Evolutionary conservation across 371 early-diverging fungal species (phyloP).

Genomic region (Mortierella sp.): DNA sequence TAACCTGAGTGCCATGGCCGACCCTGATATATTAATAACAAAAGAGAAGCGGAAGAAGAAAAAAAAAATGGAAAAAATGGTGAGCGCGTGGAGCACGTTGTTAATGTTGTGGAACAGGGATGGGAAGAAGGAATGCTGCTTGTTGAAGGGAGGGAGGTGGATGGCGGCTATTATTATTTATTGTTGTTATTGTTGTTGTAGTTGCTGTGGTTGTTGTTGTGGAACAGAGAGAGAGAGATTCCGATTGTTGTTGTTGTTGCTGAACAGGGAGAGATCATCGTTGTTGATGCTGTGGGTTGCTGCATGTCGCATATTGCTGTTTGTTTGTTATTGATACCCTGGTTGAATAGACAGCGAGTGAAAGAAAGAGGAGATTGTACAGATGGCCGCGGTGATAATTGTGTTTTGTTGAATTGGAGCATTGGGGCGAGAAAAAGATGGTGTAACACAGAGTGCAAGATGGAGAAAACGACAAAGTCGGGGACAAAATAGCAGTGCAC

Average conservation of each 20-base stretch:
- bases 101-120: background rate
- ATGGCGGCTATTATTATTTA: too few species aligned
- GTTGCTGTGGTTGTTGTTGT: too few species aligned
- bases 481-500: background rate
- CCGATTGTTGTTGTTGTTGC: too few species aligned
- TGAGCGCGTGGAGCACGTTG: slow-evolving; percentile 13
- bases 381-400: background rate
- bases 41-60: background rate
- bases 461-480: background rate
- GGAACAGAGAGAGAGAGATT: too few species aligned
- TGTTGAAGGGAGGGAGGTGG: background rate
- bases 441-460: slow-evolving; percentile 7
- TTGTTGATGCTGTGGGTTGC: too few species aligned
- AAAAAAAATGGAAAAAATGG: background rate
- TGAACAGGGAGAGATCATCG: too few species aligned
- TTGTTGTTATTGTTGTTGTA: too few species aligned
- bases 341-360: too few species aligned
- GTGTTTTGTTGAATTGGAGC: background rate
- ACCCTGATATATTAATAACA: slow-evolving; percentile 15
- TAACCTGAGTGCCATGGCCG: slow-evolving; percentile 32
- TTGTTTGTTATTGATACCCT: too few species aligned
- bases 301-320: too few species aligned
- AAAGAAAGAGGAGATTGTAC: background rate
- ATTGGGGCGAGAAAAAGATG: background rate
- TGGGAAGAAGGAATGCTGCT: background rate